Percentiles rank a stretch among this genome's conserved stretches.
Conservation (phyloP, 148 eudicot genomes). For the Gaultheria prostrata region DNA sequence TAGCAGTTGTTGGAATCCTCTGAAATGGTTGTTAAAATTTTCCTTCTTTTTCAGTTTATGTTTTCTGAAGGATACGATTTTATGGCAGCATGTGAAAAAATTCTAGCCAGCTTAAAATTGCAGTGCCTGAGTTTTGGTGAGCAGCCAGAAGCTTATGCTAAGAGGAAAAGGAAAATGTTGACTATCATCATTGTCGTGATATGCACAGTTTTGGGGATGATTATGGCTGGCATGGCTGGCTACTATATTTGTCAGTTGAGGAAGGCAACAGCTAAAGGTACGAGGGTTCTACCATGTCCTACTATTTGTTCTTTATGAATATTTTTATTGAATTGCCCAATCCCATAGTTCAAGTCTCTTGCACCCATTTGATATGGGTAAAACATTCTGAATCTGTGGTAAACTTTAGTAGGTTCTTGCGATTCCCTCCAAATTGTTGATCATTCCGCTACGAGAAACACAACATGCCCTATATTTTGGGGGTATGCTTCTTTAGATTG, state of each 20-base stretch:
- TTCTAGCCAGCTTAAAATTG: not conserved
- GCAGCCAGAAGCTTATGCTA: constrained; percentile 21
- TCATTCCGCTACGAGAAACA: not conserved
- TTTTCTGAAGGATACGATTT: not conserved
- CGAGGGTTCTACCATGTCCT: not conserved
- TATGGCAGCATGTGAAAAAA: constrained; percentile 4
- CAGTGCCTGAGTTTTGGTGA: not conserved
- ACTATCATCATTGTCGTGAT: constrained; percentile 7
- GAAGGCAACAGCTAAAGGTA: constrained; percentile 25
- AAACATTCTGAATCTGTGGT: not conserved
- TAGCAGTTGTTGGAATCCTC: not conserved
- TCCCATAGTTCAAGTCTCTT: not conserved
- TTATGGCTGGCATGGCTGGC: constrained; percentile 18
- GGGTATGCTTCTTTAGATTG: not conserved
- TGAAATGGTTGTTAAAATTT: not conserved
- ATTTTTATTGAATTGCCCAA: not conserved
- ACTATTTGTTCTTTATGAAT: not conserved
- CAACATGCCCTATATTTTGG: not conserved
- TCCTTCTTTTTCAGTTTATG: not conserved
- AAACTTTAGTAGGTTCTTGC: too few species aligned
- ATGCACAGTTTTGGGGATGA: constrained; percentile 22
- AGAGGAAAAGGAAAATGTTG: constrained; percentile 8
- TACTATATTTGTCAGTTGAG: constrained; percentile 21
- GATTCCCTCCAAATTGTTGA: not conserved
- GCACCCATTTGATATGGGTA: not conserved